phyloP scores from a whole-genome alignment of 2,329 filamentous ascomycete species.

The Cordyceps farinosa region DNA sequence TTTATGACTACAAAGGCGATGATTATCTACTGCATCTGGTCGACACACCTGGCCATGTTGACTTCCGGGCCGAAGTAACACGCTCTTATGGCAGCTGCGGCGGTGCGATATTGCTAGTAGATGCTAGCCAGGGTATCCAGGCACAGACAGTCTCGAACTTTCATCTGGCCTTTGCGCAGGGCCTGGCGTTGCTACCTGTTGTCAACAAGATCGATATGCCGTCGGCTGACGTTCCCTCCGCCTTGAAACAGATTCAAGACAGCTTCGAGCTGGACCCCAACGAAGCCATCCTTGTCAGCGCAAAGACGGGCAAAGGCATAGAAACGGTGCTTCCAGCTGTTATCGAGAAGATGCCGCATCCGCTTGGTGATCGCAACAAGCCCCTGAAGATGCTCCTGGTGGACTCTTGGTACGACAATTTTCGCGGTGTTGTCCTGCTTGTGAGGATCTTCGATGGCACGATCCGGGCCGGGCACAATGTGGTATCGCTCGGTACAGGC shows the following conservation, averaged over 20 bases:
- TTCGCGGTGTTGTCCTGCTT: slow-evolving; percentile 86
- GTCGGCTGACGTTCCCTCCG: slow-evolving; percentile 80
- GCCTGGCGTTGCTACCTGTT: slow-evolving; percentile 80
- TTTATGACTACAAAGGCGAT: slow-evolving; percentile 78
- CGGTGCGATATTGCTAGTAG: slow-evolving; percentile 85
- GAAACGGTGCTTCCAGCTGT: slow-evolving; percentile 78
- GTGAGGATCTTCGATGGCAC: slow-evolving; percentile 89
- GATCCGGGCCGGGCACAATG: slow-evolving; percentile 74
- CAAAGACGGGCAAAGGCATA: slow-evolving; percentile 91
- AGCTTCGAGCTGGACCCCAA: slow-evolving; percentile 84
- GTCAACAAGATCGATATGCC: slow-evolving; percentile 96
- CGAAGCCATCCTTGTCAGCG: slow-evolving; percentile 70
- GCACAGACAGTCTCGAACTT: slow-evolving; percentile 99
- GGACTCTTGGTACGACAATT: slow-evolving; percentile 97
- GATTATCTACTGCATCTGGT: slow-evolving; percentile 95
- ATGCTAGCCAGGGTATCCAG: slow-evolving; percentile 94
- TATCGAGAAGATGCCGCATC: slow-evolving; percentile 78
- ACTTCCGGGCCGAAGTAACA: slow-evolving; percentile 94
- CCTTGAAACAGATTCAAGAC: slow-evolving; percentile 78
- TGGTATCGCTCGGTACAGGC: slow-evolving; percentile 85
- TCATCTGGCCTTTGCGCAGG: slow-evolving; percentile 92
- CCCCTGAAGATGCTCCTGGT: slow-evolving; percentile 84
- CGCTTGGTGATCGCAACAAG: slow-evolving; percentile 66
- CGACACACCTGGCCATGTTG: slow-evolving; percentile 95
- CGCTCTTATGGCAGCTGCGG: slow-evolving; percentile 95